Conservation (phyloP, 192 early-diverging fungal genomes). For the Coemansia sp. region DNA sequence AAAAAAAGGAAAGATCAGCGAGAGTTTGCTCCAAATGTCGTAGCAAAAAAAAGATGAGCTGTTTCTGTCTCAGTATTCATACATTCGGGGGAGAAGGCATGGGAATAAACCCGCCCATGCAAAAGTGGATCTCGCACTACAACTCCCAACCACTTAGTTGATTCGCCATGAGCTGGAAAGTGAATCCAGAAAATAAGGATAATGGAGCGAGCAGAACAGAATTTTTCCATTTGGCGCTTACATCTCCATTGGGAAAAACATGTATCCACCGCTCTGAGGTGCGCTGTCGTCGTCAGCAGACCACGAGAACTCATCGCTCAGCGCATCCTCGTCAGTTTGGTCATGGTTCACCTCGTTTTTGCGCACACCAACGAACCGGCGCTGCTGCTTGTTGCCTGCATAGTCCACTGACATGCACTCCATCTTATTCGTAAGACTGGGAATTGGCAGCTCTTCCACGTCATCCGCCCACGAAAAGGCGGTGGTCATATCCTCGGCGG, state of each 20-base stretch:
- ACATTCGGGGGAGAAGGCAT: neutral
- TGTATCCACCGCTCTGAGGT: neutral
- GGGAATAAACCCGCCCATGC: neutral
- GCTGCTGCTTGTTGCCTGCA: constrained; percentile 3
- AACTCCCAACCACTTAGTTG: neutral
- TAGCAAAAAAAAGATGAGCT: neutral
- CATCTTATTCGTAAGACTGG: constrained; percentile 22
- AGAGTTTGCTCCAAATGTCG: neutral
- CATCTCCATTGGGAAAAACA: constrained; percentile 2
- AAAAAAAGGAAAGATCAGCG: neutral
- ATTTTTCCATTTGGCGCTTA: constrained; percentile 1
- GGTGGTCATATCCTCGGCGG: neutral
- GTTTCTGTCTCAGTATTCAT: neutral
- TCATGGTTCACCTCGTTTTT: constrained; percentile 3
- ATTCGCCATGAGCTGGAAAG: neutral
- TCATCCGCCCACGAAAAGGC: constrained; percentile 57
- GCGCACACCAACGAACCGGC: constrained; percentile 2
- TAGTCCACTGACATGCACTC: constrained; percentile 9
- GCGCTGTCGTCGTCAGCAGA: constrained; percentile 28
- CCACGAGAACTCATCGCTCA: constrained; percentile 52
- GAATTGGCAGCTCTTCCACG: constrained; percentile 53
- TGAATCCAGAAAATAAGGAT: neutral
- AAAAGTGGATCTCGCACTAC: neutral
- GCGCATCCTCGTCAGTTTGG: constrained; percentile 29
- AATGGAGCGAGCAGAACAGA: neutral